phyloP scores from a whole-genome alignment of 108 stramenopile genomes.

The Bacterosira constricta region DNA sequence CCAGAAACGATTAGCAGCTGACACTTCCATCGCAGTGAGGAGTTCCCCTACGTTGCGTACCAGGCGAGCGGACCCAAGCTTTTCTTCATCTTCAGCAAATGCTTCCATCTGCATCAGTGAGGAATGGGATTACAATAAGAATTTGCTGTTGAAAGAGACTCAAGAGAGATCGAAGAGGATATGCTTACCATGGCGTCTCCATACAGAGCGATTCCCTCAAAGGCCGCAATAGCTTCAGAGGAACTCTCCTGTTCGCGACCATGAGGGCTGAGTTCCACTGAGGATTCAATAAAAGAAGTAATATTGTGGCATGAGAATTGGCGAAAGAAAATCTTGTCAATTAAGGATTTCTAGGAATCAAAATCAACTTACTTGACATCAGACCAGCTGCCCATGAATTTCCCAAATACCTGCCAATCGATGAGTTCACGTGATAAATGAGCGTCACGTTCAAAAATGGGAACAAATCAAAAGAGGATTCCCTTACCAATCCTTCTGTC shows the following conservation, averaged over 20 bases:
- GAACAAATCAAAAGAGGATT: no score
- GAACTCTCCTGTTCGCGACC: slow-evolving; percentile 95
- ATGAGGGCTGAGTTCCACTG: slow-evolving; percentile 73
- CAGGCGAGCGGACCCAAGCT: slow-evolving; percentile 47
- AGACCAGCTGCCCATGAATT: slow-evolving; percentile 93
- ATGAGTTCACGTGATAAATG: no score
- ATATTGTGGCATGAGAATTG: no score
- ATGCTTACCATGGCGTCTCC: slow-evolving; percentile 72
- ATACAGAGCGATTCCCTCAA: slow-evolving; percentile 90
- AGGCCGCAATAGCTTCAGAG: slow-evolving; percentile 93
- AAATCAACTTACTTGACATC: slow-evolving; percentile 53
- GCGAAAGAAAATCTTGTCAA: no score
- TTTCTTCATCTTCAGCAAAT: slow-evolving; percentile 49
- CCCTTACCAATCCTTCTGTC: slow-evolving; percentile 93
- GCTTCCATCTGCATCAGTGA: slow-evolving; percentile 26
- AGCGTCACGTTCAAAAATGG: no score
- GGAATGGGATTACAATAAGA: background rate
- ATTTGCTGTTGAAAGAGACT: background rate
- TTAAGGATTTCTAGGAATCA: no score
- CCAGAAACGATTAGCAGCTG: slow-evolving; percentile 86
- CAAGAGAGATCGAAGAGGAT: background rate
- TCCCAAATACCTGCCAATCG: no score
- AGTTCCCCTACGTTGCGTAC: slow-evolving; percentile 76
- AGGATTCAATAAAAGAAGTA: no score
- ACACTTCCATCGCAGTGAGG: slow-evolving; percentile 83